These are phyloP conservation scores for Rugosomyces carneus DNA, from an alignment of 1,284 basidiomycete genomes.

Conservation along the genomic window DNA sequence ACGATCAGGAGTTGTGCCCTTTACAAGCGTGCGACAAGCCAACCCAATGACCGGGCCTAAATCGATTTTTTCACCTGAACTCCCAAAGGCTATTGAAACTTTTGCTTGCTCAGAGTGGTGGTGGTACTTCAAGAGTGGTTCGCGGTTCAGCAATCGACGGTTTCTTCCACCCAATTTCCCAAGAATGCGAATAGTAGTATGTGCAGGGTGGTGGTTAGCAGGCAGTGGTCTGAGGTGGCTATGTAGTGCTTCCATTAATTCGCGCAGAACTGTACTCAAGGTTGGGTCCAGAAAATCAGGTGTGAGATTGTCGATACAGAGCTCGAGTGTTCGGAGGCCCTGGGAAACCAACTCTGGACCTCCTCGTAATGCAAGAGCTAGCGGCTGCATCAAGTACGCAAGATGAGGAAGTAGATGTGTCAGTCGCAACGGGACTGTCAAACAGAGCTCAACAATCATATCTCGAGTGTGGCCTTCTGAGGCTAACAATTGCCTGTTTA, in stretches of 20 bases:
- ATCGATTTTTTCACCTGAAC: constrained; percentile 63
- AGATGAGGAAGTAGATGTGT: constrained; percentile 96
- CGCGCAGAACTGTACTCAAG: constrained; percentile 86
- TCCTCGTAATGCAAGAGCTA: constrained; percentile 88
- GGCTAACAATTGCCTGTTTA: constrained; percentile 86
- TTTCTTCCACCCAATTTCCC: constrained; percentile 98
- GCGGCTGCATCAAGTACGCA: constrained; percentile 93
- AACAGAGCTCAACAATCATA: constrained; percentile 94
- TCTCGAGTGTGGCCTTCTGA: constrained; percentile 76
- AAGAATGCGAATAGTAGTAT: constrained; percentile 93
- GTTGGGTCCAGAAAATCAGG: constrained; percentile 98
- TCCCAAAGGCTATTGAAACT: constrained; percentile 71
- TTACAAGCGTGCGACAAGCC: constrained; percentile 62
- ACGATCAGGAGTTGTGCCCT: constrained; percentile 59
- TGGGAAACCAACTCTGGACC: constrained; percentile 90
- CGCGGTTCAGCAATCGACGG: constrained; percentile 80
- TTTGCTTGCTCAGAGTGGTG: constrained; percentile 66
- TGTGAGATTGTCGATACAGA: constrained; percentile 99
- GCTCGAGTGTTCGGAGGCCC: constrained; percentile 92
- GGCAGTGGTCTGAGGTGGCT: constrained; percentile 89
- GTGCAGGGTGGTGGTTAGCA: constrained; percentile 86
- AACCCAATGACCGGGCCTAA: constrained; percentile 70
- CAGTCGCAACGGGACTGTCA: constrained; percentile 93
- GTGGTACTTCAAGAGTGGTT: constrained; percentile 71
- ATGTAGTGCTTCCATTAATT: constrained; percentile 93